phyloP scores from a whole-genome alignment of 2,329 filamentous ascomycete genomes.

The Blastomyces silverae region DNA sequence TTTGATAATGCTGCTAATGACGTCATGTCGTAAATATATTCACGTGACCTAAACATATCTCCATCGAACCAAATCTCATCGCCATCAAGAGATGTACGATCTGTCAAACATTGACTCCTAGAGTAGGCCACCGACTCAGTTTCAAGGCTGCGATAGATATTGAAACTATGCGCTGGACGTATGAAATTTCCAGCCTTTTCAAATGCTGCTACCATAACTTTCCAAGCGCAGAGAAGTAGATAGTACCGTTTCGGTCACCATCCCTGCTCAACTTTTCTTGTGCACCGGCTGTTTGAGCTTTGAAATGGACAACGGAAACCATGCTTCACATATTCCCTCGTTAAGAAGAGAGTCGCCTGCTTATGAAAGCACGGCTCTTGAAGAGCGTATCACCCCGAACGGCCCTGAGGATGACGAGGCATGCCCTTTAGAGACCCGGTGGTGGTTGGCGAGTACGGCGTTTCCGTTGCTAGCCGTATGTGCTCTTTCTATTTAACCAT shows the following conservation, averaged over 20 bases:
- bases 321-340: neutral
- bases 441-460: slow-evolving; percentile 57
- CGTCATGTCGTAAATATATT: too few species aligned
- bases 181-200: neutral
- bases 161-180: neutral
- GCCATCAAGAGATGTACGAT: neutral
- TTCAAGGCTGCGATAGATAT: neutral
- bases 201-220: neutral
- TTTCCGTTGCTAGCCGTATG: slow-evolving; percentile 50
- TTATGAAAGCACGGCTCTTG: neutral
- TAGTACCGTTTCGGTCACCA: neutral
- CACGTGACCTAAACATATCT: too few species aligned
- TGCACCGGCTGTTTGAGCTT: neutral
- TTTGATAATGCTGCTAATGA: too few species aligned
- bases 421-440: slow-evolving; percentile 30
- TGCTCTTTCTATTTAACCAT: neutral
- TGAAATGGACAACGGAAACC: slow-evolving; percentile 6
- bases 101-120: neutral
- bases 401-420: neutral
- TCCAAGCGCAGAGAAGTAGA: neutral
- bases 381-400: neutral
- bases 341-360: neutral
- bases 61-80: neutral
- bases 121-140: neutral
- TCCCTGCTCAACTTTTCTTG: neutral